These are phyloP conservation scores for Vaccinium macrocarpon DNA, from an alignment of 148 eudicot species.

Conservation along the genomic window DNA sequence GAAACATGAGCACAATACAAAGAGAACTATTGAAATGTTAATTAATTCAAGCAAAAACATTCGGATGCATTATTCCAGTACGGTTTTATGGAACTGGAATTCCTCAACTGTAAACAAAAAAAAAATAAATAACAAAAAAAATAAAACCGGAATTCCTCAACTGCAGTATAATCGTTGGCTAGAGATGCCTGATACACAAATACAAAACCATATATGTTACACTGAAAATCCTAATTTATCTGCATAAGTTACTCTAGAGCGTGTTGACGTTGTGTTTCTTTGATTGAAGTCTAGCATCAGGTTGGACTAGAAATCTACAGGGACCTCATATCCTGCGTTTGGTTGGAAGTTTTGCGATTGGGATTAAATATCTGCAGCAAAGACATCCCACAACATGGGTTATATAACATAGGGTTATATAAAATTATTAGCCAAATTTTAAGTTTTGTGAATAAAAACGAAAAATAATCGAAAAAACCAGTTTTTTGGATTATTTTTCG, in stretches of 20 bases:
- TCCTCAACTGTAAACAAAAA: neutral
- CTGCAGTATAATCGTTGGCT: conserved; percentile 48
- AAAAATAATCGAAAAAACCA: no score
- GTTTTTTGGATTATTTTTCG: no score
- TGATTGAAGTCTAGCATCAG: no score
- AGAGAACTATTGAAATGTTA: neutral
- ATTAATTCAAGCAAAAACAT: neutral
- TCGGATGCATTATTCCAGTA: neutral
- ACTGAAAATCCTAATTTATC: neutral
- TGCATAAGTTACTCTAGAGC: neutral
- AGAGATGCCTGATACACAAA: conserved; percentile 47
- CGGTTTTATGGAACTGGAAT: neutral
- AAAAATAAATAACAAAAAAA: neutral
- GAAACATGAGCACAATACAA: neutral
- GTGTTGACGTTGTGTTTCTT: no score
- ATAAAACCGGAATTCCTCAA: no score
- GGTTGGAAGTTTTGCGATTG: no score
- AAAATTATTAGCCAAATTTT: no score
- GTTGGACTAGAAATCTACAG: neutral
- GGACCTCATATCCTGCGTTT: no score
- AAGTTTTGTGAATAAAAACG: no score
- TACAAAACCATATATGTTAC: conserved; percentile 8
- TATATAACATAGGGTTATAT: no score
- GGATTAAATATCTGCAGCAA: no score
- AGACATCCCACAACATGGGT: no score